These are phyloP conservation scores for Pyronema domesticum DNA, from an alignment of 495 filamentous ascomycete species.

Conservation along the genomic window DNA sequence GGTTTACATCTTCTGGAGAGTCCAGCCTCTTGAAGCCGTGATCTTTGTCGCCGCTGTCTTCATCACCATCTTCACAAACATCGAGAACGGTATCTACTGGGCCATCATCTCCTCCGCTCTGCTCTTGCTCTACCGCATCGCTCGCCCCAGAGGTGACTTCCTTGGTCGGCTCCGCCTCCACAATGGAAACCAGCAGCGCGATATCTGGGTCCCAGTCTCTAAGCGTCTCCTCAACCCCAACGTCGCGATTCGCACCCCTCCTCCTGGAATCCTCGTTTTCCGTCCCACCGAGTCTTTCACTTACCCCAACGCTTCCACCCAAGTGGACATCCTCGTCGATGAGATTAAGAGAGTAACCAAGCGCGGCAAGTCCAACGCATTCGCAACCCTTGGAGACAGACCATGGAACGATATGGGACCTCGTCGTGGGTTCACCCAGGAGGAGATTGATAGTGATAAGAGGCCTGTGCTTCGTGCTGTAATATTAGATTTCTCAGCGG, in stretches of 20 bases:
- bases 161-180: conserved; percentile 23
- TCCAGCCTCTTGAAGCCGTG: conserved; percentile 33
- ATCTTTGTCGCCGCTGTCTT: conserved; percentile 37
- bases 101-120: conserved; percentile 29
- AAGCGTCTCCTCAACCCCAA: conserved; percentile 31
- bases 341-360: conserved; percentile 29
- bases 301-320: conserved; percentile 34
- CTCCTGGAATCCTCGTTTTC: conserved; percentile 35
- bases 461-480: conserved; percentile 32
- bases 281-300: conserved; percentile 36
- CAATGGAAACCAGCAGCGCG: conserved; percentile 18
- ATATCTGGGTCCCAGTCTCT: conserved; percentile 30
- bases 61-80: conserved; percentile 33
- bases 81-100: conserved; percentile 37
- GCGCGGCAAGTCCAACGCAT: conserved; percentile 14
- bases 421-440: conserved; percentile 16
- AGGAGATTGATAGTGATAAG: conserved; percentile 27
- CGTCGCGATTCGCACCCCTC: conserved; percentile 27
- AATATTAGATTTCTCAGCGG: conserved; percentile 33
- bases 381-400: conserved; percentile 12
- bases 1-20: conserved; percentile 35
- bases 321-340: conserved; percentile 31
- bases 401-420: conserved; percentile 20
- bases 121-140: conserved; percentile 32
- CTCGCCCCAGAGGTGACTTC: conserved; percentile 30